These are phyloP conservation scores for Trametes pubescens DNA, from an alignment of 1,284 basidiomycete species.

Conservation along the genomic window DNA sequence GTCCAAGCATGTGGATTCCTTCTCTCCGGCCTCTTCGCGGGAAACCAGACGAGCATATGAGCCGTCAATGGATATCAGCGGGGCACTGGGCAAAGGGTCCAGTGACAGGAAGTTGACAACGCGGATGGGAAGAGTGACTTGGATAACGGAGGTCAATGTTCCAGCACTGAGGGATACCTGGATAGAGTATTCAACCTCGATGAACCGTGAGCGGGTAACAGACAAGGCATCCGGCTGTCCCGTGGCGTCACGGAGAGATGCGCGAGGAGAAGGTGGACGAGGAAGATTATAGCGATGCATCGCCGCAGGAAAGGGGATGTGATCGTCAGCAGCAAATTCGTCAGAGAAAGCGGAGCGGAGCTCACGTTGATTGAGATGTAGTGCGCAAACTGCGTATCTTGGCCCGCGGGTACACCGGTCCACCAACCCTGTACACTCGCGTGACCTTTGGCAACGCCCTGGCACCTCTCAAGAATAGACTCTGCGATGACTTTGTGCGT, in stretches of 20 bases:
- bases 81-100: conserved; percentile 70
- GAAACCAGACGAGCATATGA: conserved; percentile 33
- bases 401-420: conserved; percentile 77
- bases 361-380: conserved; percentile 78
- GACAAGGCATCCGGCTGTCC: conserved; percentile 76
- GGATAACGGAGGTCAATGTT: conserved; percentile 69
- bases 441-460: conserved; percentile 68
- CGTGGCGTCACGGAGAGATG: conserved; percentile 11
- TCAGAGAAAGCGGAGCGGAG: conserved; percentile 7
- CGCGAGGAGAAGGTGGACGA: not conserved
- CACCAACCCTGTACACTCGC: conserved; percentile 90
- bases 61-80: conserved; percentile 38
- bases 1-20: not conserved
- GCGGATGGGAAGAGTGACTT: conserved; percentile 73
- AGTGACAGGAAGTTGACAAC: conserved; percentile 85
- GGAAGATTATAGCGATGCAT: not conserved
- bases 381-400: conserved; percentile 68
- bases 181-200: conserved; percentile 85
- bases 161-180: conserved; percentile 76
- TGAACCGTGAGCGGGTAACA: conserved; percentile 74
- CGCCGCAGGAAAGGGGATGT: not conserved
- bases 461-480: conserved; percentile 70
- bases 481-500: conserved; percentile 73
- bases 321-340: not conserved
- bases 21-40: not conserved